Evolutionary conservation across 2,329 filamentous ascomycete genomes (phyloP).

Genomic region (Calonectria hongkongensis): DNA sequence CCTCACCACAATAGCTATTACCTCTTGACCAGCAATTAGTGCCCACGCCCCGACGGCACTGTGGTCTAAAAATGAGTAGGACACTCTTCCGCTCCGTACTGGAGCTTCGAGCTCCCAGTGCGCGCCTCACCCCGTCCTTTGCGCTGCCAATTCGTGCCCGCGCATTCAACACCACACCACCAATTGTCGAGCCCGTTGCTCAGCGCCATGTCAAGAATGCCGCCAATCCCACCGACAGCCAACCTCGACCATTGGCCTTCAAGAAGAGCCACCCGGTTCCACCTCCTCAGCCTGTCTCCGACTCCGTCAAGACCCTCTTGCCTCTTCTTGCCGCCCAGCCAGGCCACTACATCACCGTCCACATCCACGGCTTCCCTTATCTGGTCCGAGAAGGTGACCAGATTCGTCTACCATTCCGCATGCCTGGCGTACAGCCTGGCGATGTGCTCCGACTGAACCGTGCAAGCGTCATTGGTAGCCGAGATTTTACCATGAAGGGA

Average conservation of each 20-base stretch:
- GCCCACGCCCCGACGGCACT: slow-evolving; percentile 51
- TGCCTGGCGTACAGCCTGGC: slow-evolving; percentile 85
- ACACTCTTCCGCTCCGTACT: slow-evolving; percentile 78
- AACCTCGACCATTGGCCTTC: slow-evolving; percentile 61
- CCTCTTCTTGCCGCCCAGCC: slow-evolving; percentile 84
- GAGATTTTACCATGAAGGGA: slow-evolving; percentile 93
- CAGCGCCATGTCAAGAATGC: slow-evolving; percentile 61
- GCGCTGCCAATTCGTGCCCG: slow-evolving; percentile 54
- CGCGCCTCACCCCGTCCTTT: slow-evolving; percentile 51
- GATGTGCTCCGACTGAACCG: slow-evolving; percentile 93
- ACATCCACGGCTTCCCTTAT: slow-evolving; percentile 87
- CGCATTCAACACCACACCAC: slow-evolving; percentile 61
- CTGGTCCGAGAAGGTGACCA: slow-evolving; percentile 85
- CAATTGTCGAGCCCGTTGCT: slow-evolving; percentile 66
- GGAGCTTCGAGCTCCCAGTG: slow-evolving; percentile 71
- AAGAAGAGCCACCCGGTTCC: slow-evolving; percentile 63
- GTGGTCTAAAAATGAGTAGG: slow-evolving; percentile 70
- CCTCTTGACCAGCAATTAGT: slow-evolving; percentile 50
- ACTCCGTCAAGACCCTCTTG: slow-evolving; percentile 77
- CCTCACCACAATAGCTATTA: slow-evolving; percentile 39
- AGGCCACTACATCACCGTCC: slow-evolving; percentile 85
- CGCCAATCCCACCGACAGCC: slow-evolving; percentile 59
- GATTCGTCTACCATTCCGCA: slow-evolving; percentile 85
- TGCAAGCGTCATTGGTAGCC: slow-evolving; percentile 86
- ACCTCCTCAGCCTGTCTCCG: slow-evolving; percentile 66